phyloP scores from a whole-genome alignment of 2,329 filamentous ascomycete species.

The Aspergillus arachidicola region DNA sequence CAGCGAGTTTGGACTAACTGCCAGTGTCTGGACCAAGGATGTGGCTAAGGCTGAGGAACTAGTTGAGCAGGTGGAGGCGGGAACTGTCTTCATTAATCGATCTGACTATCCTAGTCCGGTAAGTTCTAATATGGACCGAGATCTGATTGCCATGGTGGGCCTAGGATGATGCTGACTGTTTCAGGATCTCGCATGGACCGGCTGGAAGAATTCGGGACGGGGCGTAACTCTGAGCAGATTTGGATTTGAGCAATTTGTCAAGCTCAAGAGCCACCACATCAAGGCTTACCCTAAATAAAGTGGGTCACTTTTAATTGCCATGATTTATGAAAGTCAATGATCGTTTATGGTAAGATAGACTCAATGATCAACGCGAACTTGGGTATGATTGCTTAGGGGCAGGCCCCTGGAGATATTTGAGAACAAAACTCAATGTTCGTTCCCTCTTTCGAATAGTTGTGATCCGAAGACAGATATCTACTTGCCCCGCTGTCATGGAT shows the following conservation, averaged over 20 bases:
- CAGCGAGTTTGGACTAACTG: conserved; percentile 89
- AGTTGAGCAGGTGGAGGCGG: conserved; percentile 80
- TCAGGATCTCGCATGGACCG: conserved; percentile 92
- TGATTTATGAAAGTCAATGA: background rate
- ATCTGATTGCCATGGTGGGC: background rate
- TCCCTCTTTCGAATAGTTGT: background rate
- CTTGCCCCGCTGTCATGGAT: background rate
- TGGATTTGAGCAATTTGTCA: conserved; percentile 94
- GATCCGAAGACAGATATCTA: background rate
- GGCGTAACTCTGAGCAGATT: conserved; percentile 87
- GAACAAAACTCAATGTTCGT: background rate
- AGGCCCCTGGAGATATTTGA: background rate
- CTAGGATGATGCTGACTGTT: background rate
- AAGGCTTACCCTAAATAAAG: conserved; percentile 70
- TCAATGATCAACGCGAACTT: background rate
- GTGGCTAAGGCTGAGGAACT: conserved; percentile 73
- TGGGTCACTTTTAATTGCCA: background rate
- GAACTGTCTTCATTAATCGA: conserved; percentile 94
- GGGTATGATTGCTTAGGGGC: background rate
- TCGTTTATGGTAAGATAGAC: background rate
- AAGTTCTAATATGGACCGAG: conserved; percentile 47
- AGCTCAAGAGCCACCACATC: conserved; percentile 92
- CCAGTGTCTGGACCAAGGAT: conserved; percentile 97
- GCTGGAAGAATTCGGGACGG: conserved; percentile 96
- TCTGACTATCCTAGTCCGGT: conserved; percentile 91